These are phyloP conservation scores for Davidsoniella australis DNA, from an alignment of 2,329 filamentous ascomycete species.

Conservation along the genomic window DNA sequence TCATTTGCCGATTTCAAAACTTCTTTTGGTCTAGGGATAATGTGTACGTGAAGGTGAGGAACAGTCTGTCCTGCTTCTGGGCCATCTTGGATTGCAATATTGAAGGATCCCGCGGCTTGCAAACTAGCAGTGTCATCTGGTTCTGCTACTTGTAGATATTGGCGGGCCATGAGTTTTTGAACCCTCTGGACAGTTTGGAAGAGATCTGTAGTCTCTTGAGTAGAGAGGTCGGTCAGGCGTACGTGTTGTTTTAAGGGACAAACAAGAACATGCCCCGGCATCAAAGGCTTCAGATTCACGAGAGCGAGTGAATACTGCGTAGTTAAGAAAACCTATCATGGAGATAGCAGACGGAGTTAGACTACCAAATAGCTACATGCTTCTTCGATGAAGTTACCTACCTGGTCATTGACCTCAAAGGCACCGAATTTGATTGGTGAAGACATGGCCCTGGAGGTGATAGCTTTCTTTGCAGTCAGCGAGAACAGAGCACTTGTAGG, in stretches of 20 bases:
- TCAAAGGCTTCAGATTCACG: constrained; percentile 87
- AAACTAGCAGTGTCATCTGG: constrained; percentile 19
- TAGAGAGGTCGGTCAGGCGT: constrained; percentile 58
- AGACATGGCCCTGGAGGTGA: too few relatives aligned
- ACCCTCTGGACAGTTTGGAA: constrained; percentile 76
- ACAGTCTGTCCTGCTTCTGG: constrained; percentile 84
- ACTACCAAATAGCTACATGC: constrained; percentile 3
- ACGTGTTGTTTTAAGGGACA: constrained; percentile 53
- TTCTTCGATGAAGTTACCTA: constrained; percentile 18
- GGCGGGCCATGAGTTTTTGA: constrained; percentile 51
- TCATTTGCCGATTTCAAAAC: constrained; percentile 21
- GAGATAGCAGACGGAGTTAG: not conserved
- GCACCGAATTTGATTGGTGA: constrained; percentile 48
- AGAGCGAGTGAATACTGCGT: constrained; percentile 70
- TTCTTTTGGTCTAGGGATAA: constrained; percentile 58
- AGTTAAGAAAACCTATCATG: constrained; percentile 61
- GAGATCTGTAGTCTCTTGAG: constrained; percentile 59
- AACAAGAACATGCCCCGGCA: constrained; percentile 84
- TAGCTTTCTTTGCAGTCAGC: too few relatives aligned
- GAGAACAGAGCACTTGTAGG: too few relatives aligned
- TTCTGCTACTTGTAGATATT: constrained; percentile 28
- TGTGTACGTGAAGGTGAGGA: constrained; percentile 80
- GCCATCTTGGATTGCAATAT: constrained; percentile 91
- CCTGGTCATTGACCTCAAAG: constrained; percentile 60
- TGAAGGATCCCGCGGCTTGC: constrained; percentile 55